Base-by-base conservation (phyloP, 2,329 filamentous ascomycete genomes). In the Alternaria conjuncta region DNA sequence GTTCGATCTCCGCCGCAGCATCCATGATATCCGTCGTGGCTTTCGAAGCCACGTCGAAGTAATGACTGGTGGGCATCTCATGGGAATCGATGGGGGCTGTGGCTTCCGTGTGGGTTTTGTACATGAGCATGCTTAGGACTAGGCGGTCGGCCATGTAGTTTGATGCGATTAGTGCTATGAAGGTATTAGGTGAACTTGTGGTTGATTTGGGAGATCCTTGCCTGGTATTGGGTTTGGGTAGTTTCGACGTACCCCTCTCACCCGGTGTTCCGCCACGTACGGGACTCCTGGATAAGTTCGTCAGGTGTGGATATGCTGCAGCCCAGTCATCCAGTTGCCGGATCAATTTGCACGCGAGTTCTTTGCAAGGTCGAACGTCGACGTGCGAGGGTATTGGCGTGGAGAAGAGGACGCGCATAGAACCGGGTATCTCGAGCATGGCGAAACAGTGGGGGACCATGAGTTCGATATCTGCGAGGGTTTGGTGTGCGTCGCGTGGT, bases 391-490 rank as follows among this genome's bases (percentile, higher is more conserved):
- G 66, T 36, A 75, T 66, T 1, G 59, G 51, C 0, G 54, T 65
- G 0, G 60, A 62, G 60, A 77, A 75, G 43, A 77, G 69, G 2
- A 47, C 58, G 15, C 60, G 64, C 25, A 78, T 56, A 25, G 64
- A 71, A 45, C 73, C 70, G 1, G 53, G 26, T 7, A 68, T 66
- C 5, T 65, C 57, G 20, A 69, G 58, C 2, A 70, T 57, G 5
- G 56, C 57, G 12, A 69, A 71, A 46, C 73, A 76, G 11, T 36
- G 60, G 10, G 75, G 76, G 12, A 77, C 73, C 45, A 65, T 61
- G 2, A 78, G 71, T 26, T 77, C 63, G 15, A 78, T 71, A 20
- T 76, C 71, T 32, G 66, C 54, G 3, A 78, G 68, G 4, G 61
- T 59, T 45, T 75, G 72, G 46, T 74, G 73, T 3, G 73, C 72